A percentile compares a stretch with the other conserved stretches of the same genome.
Evolutionary conservation across 139 green algal species (phyloP).

Genomic region (Picochlorum sp.): DNA sequence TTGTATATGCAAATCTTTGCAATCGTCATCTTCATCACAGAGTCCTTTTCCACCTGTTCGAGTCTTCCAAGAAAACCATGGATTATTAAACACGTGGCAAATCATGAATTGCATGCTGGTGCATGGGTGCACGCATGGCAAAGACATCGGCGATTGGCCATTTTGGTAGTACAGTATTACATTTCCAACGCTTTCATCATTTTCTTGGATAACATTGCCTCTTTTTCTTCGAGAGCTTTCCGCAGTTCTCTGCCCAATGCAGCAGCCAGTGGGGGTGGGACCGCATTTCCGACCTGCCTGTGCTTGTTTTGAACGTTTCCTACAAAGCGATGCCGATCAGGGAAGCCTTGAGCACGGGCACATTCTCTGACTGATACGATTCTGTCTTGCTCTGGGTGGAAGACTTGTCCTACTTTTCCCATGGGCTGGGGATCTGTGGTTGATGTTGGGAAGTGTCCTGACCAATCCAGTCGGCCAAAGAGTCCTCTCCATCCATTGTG

Average conservation of each 20-base stretch:
- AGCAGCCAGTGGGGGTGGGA: slow-evolving; percentile 77
- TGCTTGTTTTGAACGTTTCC: slow-evolving; percentile 80
- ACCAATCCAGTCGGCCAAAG: slow-evolving; percentile 84
- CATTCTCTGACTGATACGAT: slow-evolving; percentile 95
- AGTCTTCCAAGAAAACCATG: too few species aligned
- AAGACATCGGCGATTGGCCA: too few species aligned
- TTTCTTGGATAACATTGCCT: neutral
- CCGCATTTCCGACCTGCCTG: slow-evolving; percentile 84
- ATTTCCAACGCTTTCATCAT: neutral
- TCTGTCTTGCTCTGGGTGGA: slow-evolving; percentile 90
- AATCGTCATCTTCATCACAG: too few species aligned
- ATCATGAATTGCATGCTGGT: too few species aligned
- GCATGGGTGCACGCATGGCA: too few species aligned
- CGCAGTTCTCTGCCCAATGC: slow-evolving; percentile 69
- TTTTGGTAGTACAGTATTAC: neutral
- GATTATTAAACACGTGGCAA: too few species aligned
- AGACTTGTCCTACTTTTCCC: slow-evolving; percentile 95
- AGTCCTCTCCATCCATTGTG: slow-evolving; percentile 96
- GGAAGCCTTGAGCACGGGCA: slow-evolving; percentile 86
- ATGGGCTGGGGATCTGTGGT: slow-evolving; percentile 96
- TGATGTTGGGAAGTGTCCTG: slow-evolving; percentile 95
- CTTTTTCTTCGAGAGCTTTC: slow-evolving; percentile 34
- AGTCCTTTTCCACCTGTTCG: too few species aligned
- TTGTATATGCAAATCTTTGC: too few species aligned
- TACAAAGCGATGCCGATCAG: slow-evolving; percentile 70